Percentiles rank a stretch among this genome's conserved stretches.
Conservation (phyloP, 1,139 yeast species). For the Blastobotrys raffinosifermentans region DNA sequence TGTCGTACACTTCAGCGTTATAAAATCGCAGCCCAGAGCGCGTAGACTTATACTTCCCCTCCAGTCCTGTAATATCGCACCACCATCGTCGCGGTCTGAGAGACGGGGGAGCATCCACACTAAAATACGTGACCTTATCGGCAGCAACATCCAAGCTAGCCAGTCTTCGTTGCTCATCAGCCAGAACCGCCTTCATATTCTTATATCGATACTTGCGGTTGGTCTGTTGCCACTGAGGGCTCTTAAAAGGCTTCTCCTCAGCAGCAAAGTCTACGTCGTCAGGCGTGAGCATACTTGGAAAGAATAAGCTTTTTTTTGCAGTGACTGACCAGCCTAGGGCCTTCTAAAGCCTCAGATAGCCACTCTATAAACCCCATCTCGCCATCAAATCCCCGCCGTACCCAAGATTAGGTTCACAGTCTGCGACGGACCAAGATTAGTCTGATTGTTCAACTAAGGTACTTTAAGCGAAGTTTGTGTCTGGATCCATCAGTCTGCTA, state of each 20-base stretch:
- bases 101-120: slow-evolving; percentile 82
- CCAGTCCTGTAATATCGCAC: slow-evolving; percentile 91
- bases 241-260: slow-evolving; percentile 44
- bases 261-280: slow-evolving; percentile 24
- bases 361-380: too few relatives aligned
- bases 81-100: slow-evolving; percentile 73
- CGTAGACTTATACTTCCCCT: slow-evolving; percentile 71
- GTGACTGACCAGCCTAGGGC: too few relatives aligned
- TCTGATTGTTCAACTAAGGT: too few relatives aligned
- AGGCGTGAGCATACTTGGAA: background rate
- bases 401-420: too few relatives aligned
- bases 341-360: too few relatives aligned
- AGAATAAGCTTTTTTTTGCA: too few relatives aligned
- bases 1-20: slow-evolving; percentile 78
- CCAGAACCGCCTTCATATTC: slow-evolving; percentile 64
- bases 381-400: too few relatives aligned
- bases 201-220: slow-evolving; percentile 46
- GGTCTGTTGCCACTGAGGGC: slow-evolving; percentile 39
- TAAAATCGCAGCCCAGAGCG: slow-evolving; percentile 72
- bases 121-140: slow-evolving; percentile 33
- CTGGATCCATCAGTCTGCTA: too few relatives aligned
- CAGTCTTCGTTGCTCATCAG: slow-evolving; percentile 70
- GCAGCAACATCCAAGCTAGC: slow-evolving; percentile 14
- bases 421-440: too few relatives aligned
- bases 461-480: too few relatives aligned